Evolutionary conservation across 345 rosid species (phyloP), one percentile per base, ranked within the genome.

Genomic region (Hibiscus mutabilis): DNA sequence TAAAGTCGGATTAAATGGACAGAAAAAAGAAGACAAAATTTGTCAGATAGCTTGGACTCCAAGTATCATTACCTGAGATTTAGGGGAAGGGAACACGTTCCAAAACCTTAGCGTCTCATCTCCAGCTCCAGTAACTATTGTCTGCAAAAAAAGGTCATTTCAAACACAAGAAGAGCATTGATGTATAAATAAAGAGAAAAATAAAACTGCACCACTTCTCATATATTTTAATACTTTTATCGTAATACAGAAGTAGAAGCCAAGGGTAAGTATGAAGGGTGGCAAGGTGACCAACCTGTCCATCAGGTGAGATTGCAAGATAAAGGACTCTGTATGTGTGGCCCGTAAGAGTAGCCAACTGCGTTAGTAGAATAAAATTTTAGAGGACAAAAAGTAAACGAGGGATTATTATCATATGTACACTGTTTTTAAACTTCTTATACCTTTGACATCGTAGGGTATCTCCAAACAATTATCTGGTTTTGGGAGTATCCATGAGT

Each of bases 271-370:
- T 33, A 27, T 60, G 4, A 14, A 57, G 69, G 16, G 19, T 21
- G 13, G 29, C 55, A 29, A n/a, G 8, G 73, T 25, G 53, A 56
- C 77, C 33, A 83, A 92, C 99, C 96, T 96, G 98, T 73, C 99
- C 98, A 74, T 96, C 99, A 1, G 99, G 99, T 68, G 99, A 96
- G 62, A 92, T 91, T 11, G 99, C 99, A 77, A 96, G 99, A 84
- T 87, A 96, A 71, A 96, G 97, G 71, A 96, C 99, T 68, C 98
- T 83, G 71, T 75, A 88, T n/a, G 99, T 78, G 74, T 96, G 99
- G 24, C 98, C 99, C 0, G 96, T 96, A 22, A 96, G 99, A 70
- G 95, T 89, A 62, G 96, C 99, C 84, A 96, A 81, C 99, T 96
- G 87, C 78, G 81, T 8, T 3, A 63, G 58, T 46, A 75, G 52